phyloP scores from a whole-genome alignment of 192 early-diverging fungal species.

The Chytriomyces sp. region DNA sequence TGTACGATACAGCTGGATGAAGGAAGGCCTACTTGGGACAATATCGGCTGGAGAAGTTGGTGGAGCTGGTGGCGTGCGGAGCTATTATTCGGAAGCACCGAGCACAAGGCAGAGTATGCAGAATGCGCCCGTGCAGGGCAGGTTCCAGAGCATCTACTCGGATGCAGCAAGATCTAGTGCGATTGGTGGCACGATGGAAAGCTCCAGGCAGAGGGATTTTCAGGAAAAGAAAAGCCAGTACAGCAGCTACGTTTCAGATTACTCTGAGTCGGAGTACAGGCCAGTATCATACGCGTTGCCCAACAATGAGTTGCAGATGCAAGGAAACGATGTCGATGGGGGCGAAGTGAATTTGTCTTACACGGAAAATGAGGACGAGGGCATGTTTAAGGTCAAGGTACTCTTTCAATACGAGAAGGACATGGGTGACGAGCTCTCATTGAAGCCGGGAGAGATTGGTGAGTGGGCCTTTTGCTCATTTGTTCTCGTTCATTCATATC shows the following conservation, averaged over 20 bases:
- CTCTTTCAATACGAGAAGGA: slow-evolving; percentile 23
- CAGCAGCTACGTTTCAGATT: neutral
- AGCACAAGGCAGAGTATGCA: neutral
- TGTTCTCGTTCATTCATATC: neutral
- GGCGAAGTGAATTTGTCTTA: neutral
- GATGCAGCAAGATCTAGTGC: no score
- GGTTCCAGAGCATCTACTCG: no score
- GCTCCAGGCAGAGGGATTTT: neutral
- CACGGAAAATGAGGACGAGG: neutral
- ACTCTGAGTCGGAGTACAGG: slow-evolving; percentile 4
- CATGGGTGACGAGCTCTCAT: slow-evolving; percentile 20
- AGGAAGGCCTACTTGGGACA: no score
- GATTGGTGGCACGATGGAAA: neutral
- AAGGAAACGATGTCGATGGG: neutral
- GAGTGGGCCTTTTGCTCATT: neutral
- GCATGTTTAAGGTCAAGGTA: slow-evolving; percentile 29
- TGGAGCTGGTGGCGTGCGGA: no score
- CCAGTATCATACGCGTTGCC: slow-evolving; percentile 4
- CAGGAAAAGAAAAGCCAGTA: neutral
- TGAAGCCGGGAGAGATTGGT: slow-evolving; percentile 28
- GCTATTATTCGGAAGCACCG: slow-evolving; percentile 2
- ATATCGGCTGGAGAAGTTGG: no score
- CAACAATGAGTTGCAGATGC: neutral
- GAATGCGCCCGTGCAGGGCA: no score
- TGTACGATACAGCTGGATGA: no score